phyloP scores from a whole-genome alignment of 768 basidiomycete genomes.

The Tylopilus rubrobrunneus region DNA sequence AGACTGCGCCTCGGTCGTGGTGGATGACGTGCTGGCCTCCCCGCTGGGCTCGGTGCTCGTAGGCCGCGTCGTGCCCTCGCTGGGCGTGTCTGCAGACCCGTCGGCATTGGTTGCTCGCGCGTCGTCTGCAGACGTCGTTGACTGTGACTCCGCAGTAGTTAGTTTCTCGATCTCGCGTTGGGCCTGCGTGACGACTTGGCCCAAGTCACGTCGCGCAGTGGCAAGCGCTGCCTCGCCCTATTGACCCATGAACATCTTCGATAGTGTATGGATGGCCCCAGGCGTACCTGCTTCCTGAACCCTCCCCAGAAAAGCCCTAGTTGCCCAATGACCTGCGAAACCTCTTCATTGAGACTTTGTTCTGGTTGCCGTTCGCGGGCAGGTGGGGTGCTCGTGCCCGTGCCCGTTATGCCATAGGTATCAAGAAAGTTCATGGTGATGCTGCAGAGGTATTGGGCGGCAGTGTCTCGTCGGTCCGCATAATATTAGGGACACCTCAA shows the following conservation, averaged over 20 bases:
- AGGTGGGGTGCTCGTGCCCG: conserved; percentile 45
- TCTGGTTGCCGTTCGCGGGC: conserved; percentile 40
- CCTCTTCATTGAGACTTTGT: conserved; percentile 76
- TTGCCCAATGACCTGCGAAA: conserved; percentile 84
- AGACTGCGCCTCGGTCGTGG: conserved; percentile 34
- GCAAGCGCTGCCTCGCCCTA: conserved; percentile 71
- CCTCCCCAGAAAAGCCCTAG: conserved; percentile 88
- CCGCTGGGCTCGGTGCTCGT: conserved; percentile 14
- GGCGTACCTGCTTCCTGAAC: conserved; percentile 78
- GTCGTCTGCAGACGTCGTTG: conserved; percentile 9
- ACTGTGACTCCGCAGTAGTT: conserved; percentile 34
- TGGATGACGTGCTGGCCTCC: conserved; percentile 15
- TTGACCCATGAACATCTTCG: conserved; percentile 4
- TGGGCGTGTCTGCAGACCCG: conserved; percentile 26
- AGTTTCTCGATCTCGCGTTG: conserved; percentile 72
- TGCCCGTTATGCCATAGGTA: conserved; percentile 52
- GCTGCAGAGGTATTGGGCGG: not conserved
- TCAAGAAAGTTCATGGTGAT: conserved; percentile 70
- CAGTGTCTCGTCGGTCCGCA: not conserved
- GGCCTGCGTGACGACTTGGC: conserved; percentile 71
- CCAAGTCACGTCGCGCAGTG: conserved; percentile 68
- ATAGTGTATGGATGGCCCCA: not conserved
- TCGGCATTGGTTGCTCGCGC: conserved; percentile 25
- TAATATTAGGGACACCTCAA: conserved; percentile 1
- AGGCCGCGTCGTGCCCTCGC: conserved; percentile 18